Evolutionary conservation across 1,284 basidiomycete genomes (phyloP), one percentile per base, ranked within the genome.

Genomic region (Ustilago curta): DNA sequence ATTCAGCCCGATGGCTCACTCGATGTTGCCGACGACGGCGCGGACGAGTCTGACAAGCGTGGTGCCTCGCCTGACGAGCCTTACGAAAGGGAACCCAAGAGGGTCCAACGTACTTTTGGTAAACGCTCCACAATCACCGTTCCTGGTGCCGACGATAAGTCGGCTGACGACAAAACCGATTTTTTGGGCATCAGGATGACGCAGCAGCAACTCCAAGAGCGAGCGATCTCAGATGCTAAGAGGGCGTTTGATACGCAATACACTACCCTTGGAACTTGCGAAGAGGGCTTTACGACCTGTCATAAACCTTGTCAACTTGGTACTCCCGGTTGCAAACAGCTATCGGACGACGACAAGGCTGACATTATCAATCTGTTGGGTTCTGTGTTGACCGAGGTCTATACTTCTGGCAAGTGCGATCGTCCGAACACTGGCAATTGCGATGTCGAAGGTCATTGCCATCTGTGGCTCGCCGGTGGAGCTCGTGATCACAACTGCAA

Each of bases 1-100:
- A 18, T 11, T 14, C 51, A 54, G 39, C 8, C 23, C 14, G 55
- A 65, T 47, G 62, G 62, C 2, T 29, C 44, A 9, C 54, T 65
- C 25, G 55, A 49, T 3, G 49, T 65, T n/a, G 16, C 37, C 35
- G 11, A 47, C 40, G 25, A 31, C 45, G 29, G 16, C 19, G 8
- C 19, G 4, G 40, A 42, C 18, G 21, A 19, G 40, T 3, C 6
- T 42, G 7, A 8, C 18, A 19, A 42, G n/a, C 35, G 14, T 16
- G 35, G n/a, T 19, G 1, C 43, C 4, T 16, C 44, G 44, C 18
- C 44, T 27, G 1, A n/a, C 25, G 44, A 45, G 44, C 18, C 44
- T 27, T 6, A n/a, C 25, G 44, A 45, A 12, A 27, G 14, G 16
- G 25, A 27, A 18, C 6, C 4, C 27, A 31, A 47, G 18, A 29